Evolutionary conservation across 2,329 filamentous ascomycete genomes (phyloP), one percentile per base, ranked within the genome.

Genomic region (Seiridium unicorne): DNA sequence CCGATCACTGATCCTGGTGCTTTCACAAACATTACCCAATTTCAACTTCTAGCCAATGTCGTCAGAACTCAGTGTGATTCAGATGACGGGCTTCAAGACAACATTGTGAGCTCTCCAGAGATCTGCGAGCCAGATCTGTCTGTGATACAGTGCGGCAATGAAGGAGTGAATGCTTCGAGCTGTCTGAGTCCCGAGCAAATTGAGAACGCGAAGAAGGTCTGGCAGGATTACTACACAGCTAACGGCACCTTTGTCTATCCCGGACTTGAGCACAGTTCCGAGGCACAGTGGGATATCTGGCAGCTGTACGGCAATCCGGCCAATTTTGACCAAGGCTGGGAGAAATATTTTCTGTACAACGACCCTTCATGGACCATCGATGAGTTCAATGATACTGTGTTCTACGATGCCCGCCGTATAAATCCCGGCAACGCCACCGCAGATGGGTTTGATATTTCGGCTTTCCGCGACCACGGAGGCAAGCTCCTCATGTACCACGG

Each of bases 241-340:
- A 51, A 62, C 38, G 69, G 69, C 5, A 42, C 63, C 55, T 66
- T 61, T 68, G 79, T 61, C 5, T 68, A 70, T 47, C 66, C 65
- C 66, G 75, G 60, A 69, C 75, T 71, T 71, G 79, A 73, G 70
- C 64, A 81, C 63, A 79, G 80, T 26, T 71, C 82, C 34, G 86
- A 72, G 60, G 54, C 59, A 3, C 64, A 63, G 1, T 71, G 70
- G 70, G 42, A 55, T 5, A 68, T 65, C 3, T 71, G 60, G 38
- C 65, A 71, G 7, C 49, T 70, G 38, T 68, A 69, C 44, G 67
- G 67, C 2, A 60, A 57, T 40, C 47, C 62, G 1, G 55, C 63
- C 18, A 65, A 66, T 7, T 73, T 70, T 32, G 70, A 72, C 49
- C 66, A 60, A 9, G 61, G 70, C 53, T 72, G 70, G 59, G 66